A percentile compares a stretch with the other conserved stretches of the same genome.
Evolutionary conservation across 495 filamentous ascomycete species (phyloP).

Genomic region (Annulohypoxylon nitens): DNA sequence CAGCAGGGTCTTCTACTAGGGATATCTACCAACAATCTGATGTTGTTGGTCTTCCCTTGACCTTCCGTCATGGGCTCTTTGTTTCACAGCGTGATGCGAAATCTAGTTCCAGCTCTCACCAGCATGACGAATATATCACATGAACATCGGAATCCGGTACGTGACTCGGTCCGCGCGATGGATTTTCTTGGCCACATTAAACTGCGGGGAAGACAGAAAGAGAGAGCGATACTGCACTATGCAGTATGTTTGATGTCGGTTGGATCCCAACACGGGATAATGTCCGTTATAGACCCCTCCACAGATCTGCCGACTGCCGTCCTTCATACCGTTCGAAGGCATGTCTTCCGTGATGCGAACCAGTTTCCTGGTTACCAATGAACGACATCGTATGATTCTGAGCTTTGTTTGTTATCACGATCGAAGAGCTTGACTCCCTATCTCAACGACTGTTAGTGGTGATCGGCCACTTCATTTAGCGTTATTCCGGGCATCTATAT

Average conservation of each 20-base stretch:
- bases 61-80: conserved; percentile 7
- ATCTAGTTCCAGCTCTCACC: conserved; percentile 1
- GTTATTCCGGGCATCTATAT: not conserved
- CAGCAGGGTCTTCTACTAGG: not conserved
- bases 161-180: conserved; percentile 15
- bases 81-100: not conserved
- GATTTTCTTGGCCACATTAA: conserved; percentile 9
- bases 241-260: conserved; percentile 13
- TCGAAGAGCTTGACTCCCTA: not conserved
- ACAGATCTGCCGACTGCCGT: conserved; percentile 17
- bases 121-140: conserved; percentile 15
- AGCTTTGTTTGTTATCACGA: conserved; percentile 14
- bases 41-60: conserved; percentile 1
- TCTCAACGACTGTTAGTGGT: conserved; percentile 1
- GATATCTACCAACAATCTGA: conserved; percentile 7
- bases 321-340: conserved; percentile 4
- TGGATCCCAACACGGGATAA: conserved; percentile 20
- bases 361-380: not conserved
- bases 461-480: not conserved
- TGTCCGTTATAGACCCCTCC: conserved; percentile 10
- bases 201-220: conserved; percentile 15
- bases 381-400: not conserved
- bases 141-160: conserved; percentile 19
- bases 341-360: conserved; percentile 4
- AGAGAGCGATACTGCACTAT: too few species aligned